Evolutionary conservation across 805 yeast genomes (phyloP), one percentile per base, ranked within the genome.

Genomic region (Saccharomycopsis javanensis): DNA sequence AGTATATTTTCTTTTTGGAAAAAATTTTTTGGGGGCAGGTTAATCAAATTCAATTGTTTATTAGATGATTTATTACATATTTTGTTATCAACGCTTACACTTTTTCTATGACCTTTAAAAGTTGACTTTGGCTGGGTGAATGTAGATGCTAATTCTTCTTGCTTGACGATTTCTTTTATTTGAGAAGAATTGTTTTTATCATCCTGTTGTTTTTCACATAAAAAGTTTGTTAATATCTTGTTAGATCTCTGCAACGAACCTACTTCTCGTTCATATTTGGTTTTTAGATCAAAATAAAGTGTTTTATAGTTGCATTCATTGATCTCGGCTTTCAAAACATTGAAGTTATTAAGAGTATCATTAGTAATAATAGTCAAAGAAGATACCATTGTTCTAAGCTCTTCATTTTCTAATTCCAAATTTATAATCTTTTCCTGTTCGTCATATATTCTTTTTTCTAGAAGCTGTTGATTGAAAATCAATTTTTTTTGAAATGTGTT

Each of bases 191-290:
- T 11, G 35, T 31, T 23, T 6, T 20, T 42, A 5, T 42, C 25
- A 4, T 42, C 28, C 15, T 25, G 34, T 30, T 55, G 51, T 10
- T 34, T 34, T 20, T 38, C 45, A 13, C 33, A 53, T n/a, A 57
- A 28, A n/a, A 58, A 50, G 18, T 58, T 55, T 16, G 56, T 58
- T 37, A 58, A 38, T 2, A 58, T 55, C 23, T 51, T 55, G 30
- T 58, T 58, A 10, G 58, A 55, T 33, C 60, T 28, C 52, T 55
- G 45, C 51, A 58, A 42, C 2, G 45, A 16, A 4, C 52, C 56
- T 7, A 56, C 18, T 45, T 56, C 55, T 28, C 50, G n/a, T 25
- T 34, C 48, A 15, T 42, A 42, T 11, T 42, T 42, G 3, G 48
- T 15, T 51, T 51, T 34, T 35, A 37, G 15, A 16, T 52, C 42